phyloP scores from a whole-genome alignment of 1,139 yeast species.

The Candida buenavistaensis region DNA sequence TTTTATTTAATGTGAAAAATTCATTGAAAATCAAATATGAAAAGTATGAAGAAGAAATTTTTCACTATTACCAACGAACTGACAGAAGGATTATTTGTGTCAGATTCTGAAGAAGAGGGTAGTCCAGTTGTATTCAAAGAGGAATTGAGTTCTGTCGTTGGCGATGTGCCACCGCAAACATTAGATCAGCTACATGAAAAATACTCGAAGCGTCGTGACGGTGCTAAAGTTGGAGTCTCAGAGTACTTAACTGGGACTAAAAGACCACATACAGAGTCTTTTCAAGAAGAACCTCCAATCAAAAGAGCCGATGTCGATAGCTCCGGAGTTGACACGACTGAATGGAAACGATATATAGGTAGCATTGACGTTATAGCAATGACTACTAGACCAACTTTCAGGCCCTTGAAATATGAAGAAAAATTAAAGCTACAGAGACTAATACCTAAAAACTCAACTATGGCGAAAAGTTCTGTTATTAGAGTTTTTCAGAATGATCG shows the following conservation, averaged over 20 bases:
- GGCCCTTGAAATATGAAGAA: conserved; percentile 53
- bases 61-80: conserved; percentile 10
- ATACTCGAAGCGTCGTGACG: conserved; percentile 23
- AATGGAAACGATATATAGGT: conserved; percentile 56
- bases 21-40: conserved; percentile 7
- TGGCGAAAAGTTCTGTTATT: conserved; percentile 29
- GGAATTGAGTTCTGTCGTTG: conserved; percentile 22
- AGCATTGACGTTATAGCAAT: conserved; percentile 72
- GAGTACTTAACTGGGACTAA: too few relatives aligned
- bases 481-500: conserved; percentile 33
- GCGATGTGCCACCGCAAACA: conserved; percentile 19
- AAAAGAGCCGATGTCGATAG: conserved; percentile 18
- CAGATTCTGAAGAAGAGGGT: conserved; percentile 14
- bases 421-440: conserved; percentile 37
- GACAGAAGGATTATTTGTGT: conserved; percentile 17
- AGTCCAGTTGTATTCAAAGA: conserved; percentile 21
- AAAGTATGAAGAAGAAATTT: conserved; percentile 12
- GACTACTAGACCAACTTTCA: conserved; percentile 76
- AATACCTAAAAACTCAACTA: conserved; percentile 29
- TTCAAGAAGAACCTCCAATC: conserved; percentile 14
- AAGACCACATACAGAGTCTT: background rate
- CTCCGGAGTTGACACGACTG: too few relatives aligned
- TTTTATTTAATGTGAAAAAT: too few relatives aligned
- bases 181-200: conserved; percentile 22
- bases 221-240: conserved; percentile 28